These are phyloP conservation scores for Cercospora citrullina DNA, from an alignment of 2,329 filamentous ascomycete genomes.

Conservation along the genomic window DNA sequence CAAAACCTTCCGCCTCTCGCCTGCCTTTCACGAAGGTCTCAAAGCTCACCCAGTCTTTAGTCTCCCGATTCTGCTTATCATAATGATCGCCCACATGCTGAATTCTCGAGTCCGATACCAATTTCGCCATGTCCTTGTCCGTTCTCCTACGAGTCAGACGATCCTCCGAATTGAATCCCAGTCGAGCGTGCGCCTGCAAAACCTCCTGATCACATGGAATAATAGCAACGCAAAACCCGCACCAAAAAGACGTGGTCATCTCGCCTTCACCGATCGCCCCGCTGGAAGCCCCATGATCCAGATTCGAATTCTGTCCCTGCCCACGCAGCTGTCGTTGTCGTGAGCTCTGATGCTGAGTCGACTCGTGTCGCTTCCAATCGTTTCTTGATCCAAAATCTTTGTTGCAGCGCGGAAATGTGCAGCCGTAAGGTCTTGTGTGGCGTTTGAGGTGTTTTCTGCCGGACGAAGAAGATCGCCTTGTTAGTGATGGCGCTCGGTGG, in stretches of 20 bases:
- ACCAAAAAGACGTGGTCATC: background rate
- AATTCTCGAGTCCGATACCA: constrained; percentile 44
- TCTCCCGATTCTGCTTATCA: constrained; percentile 55
- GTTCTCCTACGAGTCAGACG: constrained; percentile 36
- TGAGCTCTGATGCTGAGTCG: constrained; percentile 61
- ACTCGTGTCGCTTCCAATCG: constrained; percentile 92
- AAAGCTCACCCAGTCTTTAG: constrained; percentile 58
- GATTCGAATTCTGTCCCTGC: background rate
- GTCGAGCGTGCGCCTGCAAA: background rate
- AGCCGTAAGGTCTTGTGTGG: constrained; percentile 78
- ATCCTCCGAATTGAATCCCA: constrained; percentile 42
- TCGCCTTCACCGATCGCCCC: background rate
- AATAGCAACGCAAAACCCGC: background rate
- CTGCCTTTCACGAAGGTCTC: constrained; percentile 42
- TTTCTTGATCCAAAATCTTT: constrained; percentile 88
- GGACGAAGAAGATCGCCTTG: background rate
- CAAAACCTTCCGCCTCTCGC: constrained; percentile 5
- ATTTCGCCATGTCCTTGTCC: background rate
- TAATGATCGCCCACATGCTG: constrained; percentile 78
- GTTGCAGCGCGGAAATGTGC: constrained; percentile 68
- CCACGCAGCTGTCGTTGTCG: background rate
- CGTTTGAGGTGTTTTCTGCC: constrained; percentile 79
- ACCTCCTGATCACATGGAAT: background rate
- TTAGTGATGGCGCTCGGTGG: background rate
- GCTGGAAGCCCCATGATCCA: background rate